Evolutionary conservation across 2,329 filamentous ascomycete species (phyloP).

Genomic region (Chalaropsis ovoidea): DNA sequence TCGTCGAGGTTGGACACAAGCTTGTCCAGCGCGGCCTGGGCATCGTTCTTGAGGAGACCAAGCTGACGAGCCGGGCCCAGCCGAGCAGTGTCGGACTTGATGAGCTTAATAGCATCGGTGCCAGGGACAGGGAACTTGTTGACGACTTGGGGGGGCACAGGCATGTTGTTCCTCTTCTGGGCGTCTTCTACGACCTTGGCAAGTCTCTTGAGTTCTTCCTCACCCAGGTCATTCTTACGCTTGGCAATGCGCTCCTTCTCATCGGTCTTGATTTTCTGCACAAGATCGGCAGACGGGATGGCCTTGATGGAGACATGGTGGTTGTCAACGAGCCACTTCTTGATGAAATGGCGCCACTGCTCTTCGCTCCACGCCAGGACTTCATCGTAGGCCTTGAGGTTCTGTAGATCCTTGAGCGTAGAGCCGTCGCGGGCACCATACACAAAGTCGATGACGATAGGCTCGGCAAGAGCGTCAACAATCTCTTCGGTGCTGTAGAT

Average conservation of each 20-base stretch:
- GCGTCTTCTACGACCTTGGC: constrained; percentile 68
- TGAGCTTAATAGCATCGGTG: constrained; percentile 89
- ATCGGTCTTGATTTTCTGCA: constrained; percentile 68
- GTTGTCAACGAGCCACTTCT: constrained; percentile 74
- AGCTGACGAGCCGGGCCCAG: constrained; percentile 66
- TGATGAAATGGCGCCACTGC: constrained; percentile 74
- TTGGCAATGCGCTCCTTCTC: constrained; percentile 70
- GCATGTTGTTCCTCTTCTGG: constrained; percentile 77
- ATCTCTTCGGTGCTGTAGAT: constrained; percentile 77
- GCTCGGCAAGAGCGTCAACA: constrained; percentile 68
- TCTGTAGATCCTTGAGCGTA: constrained; percentile 52
- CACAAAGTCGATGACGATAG: constrained; percentile 84
- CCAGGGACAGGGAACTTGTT: constrained; percentile 72
- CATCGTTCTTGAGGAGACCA: constrained; percentile 55
- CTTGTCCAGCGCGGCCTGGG: constrained; percentile 66
- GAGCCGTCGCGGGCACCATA: constrained; percentile 81
- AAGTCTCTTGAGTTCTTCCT: constrained; percentile 68
- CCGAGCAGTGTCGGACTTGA: constrained; percentile 73
- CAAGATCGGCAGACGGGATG: constrained; percentile 69
- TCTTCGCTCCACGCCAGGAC: constrained; percentile 71
- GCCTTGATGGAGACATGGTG: constrained; percentile 81
- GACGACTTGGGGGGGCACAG: constrained; percentile 73
- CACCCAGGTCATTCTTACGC: constrained; percentile 67
- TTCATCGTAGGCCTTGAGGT: constrained; percentile 51
- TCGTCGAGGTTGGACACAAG: constrained; percentile 35